These are phyloP conservation scores for Bipolaris victoriae DNA, from an alignment of 2,329 filamentous ascomycete genomes.

Conservation along the genomic window DNA sequence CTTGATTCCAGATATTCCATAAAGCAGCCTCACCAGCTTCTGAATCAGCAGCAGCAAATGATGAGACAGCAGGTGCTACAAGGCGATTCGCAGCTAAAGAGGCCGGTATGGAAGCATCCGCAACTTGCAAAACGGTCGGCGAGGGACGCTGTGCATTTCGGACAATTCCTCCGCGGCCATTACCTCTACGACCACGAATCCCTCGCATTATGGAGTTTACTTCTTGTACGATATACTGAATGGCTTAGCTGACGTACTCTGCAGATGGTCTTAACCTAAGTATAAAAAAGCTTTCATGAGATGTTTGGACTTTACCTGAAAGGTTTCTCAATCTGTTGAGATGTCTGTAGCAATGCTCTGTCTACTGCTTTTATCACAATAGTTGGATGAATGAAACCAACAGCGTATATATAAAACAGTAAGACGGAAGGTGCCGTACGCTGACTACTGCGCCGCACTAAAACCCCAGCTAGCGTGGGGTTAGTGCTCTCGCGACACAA, in stretches of 20 bases:
- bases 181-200: background rate
- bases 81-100: background rate
- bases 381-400: background rate
- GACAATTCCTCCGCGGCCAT: background rate
- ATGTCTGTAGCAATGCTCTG: background rate
- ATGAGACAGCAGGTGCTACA: background rate
- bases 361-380: background rate
- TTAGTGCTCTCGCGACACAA: background rate
- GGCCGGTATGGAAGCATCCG: background rate
- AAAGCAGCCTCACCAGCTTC: slow-evolving; percentile 1
- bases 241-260: background rate
- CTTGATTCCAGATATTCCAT: slow-evolving; percentile 4
- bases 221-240: background rate
- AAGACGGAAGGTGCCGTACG: background rate
- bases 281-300: background rate
- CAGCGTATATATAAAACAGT: background rate
- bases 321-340: background rate
- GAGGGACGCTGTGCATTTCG: background rate
- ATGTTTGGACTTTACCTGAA: background rate
- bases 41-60: background rate
- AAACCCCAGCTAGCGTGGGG: background rate
- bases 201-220: background rate
- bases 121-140: background rate
- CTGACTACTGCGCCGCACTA: background rate
- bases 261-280: background rate